Conservation (phyloP, 495 filamentous ascomycete species). For the Rostrohypoxylon terebratum region DNA sequence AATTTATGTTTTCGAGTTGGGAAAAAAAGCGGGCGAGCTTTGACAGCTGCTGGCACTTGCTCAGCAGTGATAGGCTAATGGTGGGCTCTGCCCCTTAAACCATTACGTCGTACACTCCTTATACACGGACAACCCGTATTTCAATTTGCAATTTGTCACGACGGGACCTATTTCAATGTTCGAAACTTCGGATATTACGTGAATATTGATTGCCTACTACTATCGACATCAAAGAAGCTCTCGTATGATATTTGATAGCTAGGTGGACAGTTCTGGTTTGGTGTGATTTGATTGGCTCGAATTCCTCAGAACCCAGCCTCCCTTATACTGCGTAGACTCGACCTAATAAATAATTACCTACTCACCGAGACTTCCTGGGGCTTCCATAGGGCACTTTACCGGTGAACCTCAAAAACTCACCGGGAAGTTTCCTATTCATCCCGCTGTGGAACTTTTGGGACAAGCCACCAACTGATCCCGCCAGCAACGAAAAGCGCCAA, state of each 20-base stretch:
- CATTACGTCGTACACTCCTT: background rate
- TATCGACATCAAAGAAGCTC: background rate
- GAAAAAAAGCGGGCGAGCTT: background rate
- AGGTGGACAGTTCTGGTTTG: background rate
- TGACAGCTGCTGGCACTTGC: background rate
- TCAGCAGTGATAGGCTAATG: background rate
- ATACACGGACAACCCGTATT: background rate
- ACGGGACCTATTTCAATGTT: background rate
- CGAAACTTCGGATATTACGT: background rate
- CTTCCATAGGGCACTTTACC: background rate
- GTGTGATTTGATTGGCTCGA: background rate
- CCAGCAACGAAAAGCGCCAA: conserved; percentile 58
- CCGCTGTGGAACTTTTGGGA: conserved; percentile 52
- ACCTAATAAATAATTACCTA: background rate
- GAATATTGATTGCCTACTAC: background rate
- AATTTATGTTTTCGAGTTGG: background rate
- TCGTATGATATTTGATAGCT: background rate
- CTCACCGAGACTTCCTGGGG: background rate
- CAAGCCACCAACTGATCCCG: conserved; percentile 58
- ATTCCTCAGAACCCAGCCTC: background rate
- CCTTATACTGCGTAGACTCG: background rate
- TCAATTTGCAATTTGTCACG: background rate
- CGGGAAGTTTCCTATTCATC: conserved; percentile 26
- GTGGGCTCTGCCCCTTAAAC: background rate
- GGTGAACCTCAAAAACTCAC: background rate